Evolutionary conservation across 1,284 basidiomycete genomes (phyloP).

Genomic region (Microbotryomycetes sp.): DNA sequence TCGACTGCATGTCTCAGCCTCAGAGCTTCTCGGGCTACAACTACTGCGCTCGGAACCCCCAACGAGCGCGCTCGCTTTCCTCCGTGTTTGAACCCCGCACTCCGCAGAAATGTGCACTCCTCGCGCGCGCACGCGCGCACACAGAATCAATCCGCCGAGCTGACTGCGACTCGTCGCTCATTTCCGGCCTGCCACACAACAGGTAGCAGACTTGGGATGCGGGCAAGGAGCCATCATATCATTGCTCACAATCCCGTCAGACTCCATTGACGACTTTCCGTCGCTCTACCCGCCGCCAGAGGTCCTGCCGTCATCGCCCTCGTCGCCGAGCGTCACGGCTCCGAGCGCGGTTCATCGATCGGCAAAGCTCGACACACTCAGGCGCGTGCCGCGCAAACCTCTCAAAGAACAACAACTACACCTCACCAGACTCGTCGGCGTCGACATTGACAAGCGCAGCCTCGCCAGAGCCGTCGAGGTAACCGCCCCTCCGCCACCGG

Average conservation of each 20-base stretch:
- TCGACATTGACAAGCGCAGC: constrained; percentile 55
- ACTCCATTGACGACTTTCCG: constrained; percentile 49
- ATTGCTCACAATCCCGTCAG: constrained; percentile 61
- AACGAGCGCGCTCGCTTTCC: too few species aligned
- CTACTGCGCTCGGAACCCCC: too few species aligned
- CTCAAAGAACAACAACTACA: constrained; percentile 48
- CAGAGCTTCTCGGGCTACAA: too few species aligned
- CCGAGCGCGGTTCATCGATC: not conserved
- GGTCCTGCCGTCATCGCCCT: not conserved
- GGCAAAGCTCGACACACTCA: constrained; percentile 8
- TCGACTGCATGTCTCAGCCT: too few species aligned
- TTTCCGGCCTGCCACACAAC: too few species aligned
- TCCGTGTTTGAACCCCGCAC: too few species aligned
- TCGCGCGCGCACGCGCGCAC: too few species aligned
- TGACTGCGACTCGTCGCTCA: too few species aligned
- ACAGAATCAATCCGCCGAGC: too few species aligned
- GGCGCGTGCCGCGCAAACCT: constrained; percentile 2
- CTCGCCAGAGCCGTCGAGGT: constrained; percentile 50
- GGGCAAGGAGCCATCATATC: constrained; percentile 66
- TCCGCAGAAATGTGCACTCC: too few species aligned
- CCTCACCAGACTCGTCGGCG: constrained; percentile 53
- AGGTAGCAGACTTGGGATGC: constrained; percentile 73
- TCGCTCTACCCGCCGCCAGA: constrained; percentile 9
- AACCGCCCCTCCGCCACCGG: constrained; percentile 43
- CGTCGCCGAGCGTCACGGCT: not conserved